These are phyloP conservation scores for Zygoascus meyerae DNA, from an alignment of 1,139 yeast genomes.

Conservation along the genomic window DNA sequence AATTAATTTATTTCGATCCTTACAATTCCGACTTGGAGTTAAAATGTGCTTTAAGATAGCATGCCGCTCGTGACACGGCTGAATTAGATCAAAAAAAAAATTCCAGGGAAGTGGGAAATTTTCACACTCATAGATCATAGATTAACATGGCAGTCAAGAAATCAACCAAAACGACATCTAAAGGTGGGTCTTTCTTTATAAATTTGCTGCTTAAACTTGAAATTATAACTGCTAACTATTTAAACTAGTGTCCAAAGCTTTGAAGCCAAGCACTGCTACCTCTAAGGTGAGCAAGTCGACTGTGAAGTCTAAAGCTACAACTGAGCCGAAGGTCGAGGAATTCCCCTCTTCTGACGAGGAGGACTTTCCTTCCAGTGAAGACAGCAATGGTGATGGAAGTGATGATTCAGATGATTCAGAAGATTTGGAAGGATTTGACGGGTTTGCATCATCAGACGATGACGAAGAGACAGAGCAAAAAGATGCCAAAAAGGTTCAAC, in stretches of 20 bases:
- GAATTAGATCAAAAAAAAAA: background rate
- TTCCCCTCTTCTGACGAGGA: constrained; percentile 27
- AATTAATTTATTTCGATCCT: no score
- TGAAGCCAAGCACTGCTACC: constrained; percentile 2
- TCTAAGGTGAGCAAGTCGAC: constrained; percentile 7
- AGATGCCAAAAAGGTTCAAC: constrained; percentile 11
- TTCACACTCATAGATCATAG: background rate
- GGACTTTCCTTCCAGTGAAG: constrained; percentile 22
- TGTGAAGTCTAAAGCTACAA: constrained; percentile 1
- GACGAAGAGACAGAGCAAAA: constrained; percentile 27
- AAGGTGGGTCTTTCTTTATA: constrained; percentile 5
- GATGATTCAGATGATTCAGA: constrained; percentile 25
- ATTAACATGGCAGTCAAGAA: constrained; percentile 7
- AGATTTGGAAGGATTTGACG: constrained; percentile 25
- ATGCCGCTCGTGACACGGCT: background rate
- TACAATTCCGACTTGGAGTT: no score
- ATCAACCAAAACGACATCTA: background rate
- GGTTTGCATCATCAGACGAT: constrained; percentile 30
- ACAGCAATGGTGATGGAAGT: constrained; percentile 18
- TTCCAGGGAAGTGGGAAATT: background rate
- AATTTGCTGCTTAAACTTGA: no score
- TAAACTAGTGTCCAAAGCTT: background rate
- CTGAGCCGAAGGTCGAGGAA: constrained; percentile 18
- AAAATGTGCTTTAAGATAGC: no score
- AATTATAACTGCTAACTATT: no score